Conservation (phyloP, 1,284 basidiomycete genomes). For the Leccinum brunneo-olivaceum region DNA sequence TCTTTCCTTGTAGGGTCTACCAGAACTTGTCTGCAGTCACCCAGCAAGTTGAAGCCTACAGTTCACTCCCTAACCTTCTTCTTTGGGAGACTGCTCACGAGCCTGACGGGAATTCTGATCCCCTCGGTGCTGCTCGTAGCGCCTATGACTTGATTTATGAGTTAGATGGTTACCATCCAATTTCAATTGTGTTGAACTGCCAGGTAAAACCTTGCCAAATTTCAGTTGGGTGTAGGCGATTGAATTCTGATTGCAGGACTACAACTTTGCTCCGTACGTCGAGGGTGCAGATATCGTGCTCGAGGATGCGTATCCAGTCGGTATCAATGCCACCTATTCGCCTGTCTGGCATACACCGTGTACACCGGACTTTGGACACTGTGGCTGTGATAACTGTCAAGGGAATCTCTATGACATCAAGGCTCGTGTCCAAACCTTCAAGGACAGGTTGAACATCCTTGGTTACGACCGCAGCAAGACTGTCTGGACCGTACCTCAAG, state of each 20-base stretch:
- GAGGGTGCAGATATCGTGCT: conserved; percentile 54
- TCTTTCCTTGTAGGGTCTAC: conserved; percentile 33
- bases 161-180: conserved; percentile 68
- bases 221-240: background rate
- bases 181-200: conserved; percentile 71
- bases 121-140: conserved; percentile 46
- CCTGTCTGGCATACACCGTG: conserved; percentile 26
- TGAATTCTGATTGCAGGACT: conserved; percentile 33
- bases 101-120: conserved; percentile 64
- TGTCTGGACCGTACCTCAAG: conserved; percentile 28
- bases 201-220: conserved; percentile 23
- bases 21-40: conserved; percentile 55
- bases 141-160: conserved; percentile 59
- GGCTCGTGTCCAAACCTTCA: conserved; percentile 23
- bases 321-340: conserved; percentile 29
- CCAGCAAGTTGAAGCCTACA: conserved; percentile 56
- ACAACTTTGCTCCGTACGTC: conserved; percentile 53
- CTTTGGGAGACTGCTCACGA: conserved; percentile 75
- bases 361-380: conserved; percentile 27
- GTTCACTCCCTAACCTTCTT: conserved; percentile 58
- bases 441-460: conserved; percentile 24
- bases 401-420: conserved; percentile 23
- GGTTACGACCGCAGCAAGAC: conserved; percentile 24
- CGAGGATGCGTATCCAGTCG: conserved; percentile 25
- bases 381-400: conserved; percentile 28